Conservation (phyloP, 2,329 filamentous ascomycete species). For the Sporothrix phasma region DNA sequence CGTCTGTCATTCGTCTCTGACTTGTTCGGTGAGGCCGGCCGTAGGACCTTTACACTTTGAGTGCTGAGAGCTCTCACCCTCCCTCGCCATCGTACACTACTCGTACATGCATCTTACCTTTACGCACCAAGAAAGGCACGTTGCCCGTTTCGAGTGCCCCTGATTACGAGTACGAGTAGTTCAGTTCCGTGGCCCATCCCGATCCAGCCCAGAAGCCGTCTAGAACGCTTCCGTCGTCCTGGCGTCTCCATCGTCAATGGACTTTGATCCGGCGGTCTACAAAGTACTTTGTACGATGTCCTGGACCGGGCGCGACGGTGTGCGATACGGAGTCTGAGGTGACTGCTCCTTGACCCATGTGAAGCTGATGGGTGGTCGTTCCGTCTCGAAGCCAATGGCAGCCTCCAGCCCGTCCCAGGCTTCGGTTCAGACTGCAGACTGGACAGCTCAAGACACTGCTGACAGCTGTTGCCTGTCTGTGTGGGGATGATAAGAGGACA, state of each 20-base stretch:
- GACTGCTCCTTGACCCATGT: neutral
- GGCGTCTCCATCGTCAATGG: neutral
- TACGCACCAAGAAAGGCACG: too few relatives aligned
- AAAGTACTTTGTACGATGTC: neutral
- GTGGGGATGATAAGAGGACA: neutral
- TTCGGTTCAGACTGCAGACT: neutral
- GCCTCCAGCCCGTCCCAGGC: neutral
- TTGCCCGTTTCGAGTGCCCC: neutral
- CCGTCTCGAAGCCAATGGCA: neutral
- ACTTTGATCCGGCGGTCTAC: neutral
- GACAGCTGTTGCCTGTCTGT: neutral
- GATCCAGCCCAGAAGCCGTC: slow-evolving; percentile 2
- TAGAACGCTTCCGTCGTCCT: neutral
- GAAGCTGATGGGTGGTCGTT: too few relatives aligned
- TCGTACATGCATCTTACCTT: too few relatives aligned
- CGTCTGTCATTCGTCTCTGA: neutral
- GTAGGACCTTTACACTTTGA: slow-evolving; percentile 2
- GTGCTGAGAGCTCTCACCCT: neutral
- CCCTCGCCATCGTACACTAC: too few relatives aligned
- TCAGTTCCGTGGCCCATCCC: neutral
- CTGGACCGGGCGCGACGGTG: neutral
- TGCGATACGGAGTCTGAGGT: neutral
- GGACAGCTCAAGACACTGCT: neutral
- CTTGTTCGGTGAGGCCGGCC: neutral
- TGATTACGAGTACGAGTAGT: too few relatives aligned